Evolutionary conservation across 257 asterid species (phyloP).

Genomic region (Datura wrightii): DNA sequence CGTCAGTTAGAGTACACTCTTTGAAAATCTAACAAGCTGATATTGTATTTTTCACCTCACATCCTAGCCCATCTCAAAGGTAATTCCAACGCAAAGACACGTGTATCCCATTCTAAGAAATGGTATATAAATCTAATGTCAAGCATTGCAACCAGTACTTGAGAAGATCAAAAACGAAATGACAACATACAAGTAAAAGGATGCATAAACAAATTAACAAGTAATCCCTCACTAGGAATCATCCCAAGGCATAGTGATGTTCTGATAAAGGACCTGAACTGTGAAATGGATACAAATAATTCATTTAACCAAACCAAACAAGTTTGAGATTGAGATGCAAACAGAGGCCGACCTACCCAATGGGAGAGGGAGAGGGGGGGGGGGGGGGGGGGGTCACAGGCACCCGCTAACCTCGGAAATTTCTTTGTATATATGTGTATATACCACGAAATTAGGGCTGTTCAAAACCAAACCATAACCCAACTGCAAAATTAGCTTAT

Average conservation of each 20-base stretch:
- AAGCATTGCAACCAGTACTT: neutral
- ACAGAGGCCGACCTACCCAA: neutral
- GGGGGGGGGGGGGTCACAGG: neutral
- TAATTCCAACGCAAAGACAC: neutral
- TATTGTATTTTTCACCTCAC: neutral
- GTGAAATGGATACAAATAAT: neutral
- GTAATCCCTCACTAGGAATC: neutral
- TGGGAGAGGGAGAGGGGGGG: neutral
- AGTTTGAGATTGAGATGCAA: neutral
- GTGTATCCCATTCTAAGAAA: slow-evolving; percentile 20
- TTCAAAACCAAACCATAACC: too few species aligned
- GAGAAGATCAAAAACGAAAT: neutral
- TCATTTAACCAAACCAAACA: slow-evolving; percentile 14
- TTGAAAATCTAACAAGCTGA: neutral
- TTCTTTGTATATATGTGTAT: neutral
- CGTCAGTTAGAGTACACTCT: neutral
- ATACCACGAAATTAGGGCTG: neutral
- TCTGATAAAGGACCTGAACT: slow-evolving; percentile 14
- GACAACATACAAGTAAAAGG: neutral
- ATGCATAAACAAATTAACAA: slow-evolving; percentile 16
- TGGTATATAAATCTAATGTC: neutral
- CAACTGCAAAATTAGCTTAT: too few species aligned
- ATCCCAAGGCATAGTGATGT: slow-evolving; percentile 8
- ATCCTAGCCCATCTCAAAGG: slow-evolving; percentile 1
- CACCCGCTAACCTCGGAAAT: neutral